Evolutionary conservation across 2,329 filamentous ascomycete genomes (phyloP).

Genomic region (Fusarium napiforme): DNA sequence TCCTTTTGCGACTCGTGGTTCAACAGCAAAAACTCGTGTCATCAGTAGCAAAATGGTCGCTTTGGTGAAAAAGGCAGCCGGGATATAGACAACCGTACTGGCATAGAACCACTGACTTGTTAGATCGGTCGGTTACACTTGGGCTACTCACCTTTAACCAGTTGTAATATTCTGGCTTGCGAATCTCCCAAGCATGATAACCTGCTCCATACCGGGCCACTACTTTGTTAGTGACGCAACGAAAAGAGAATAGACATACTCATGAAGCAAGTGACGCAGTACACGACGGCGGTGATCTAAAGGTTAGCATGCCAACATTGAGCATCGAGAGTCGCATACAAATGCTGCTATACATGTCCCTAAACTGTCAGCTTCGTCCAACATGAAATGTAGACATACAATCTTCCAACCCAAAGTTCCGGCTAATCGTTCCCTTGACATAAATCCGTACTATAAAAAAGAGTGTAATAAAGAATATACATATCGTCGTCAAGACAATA

Average conservation of each 20-base stretch:
- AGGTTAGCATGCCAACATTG: neutral
- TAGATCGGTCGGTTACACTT: neutral
- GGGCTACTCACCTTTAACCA: conserved; percentile 28
- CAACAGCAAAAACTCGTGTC: conserved; percentile 38
- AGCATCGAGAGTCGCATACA: conserved; percentile 3
- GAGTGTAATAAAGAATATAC: neutral
- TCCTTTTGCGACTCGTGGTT: conserved; percentile 22
- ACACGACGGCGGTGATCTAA: conserved; percentile 20
- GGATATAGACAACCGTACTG: conserved; percentile 35
- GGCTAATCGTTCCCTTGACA: conserved; percentile 30
- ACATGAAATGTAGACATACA: conserved; percentile 12
- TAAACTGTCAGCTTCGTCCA: conserved; percentile 6
- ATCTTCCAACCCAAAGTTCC: conserved; percentile 25
- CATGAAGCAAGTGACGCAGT: conserved; percentile 22
- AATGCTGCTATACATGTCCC: conserved; percentile 35
- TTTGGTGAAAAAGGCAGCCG: conserved; percentile 40
- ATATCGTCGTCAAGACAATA: conserved; percentile 20
- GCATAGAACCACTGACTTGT: conserved; percentile 38
- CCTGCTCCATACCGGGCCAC: conserved; percentile 36
- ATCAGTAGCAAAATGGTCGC: conserved; percentile 36
- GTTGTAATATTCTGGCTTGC: conserved; percentile 26
- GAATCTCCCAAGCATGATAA: conserved; percentile 39
- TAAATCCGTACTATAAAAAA: conserved; percentile 34
- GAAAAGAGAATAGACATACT: conserved; percentile 9
- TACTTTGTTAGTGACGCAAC: conserved; percentile 6